Base-by-base conservation (phyloP, 2,329 filamentous ascomycete species). In the Colletotrichum salicis region DNA sequence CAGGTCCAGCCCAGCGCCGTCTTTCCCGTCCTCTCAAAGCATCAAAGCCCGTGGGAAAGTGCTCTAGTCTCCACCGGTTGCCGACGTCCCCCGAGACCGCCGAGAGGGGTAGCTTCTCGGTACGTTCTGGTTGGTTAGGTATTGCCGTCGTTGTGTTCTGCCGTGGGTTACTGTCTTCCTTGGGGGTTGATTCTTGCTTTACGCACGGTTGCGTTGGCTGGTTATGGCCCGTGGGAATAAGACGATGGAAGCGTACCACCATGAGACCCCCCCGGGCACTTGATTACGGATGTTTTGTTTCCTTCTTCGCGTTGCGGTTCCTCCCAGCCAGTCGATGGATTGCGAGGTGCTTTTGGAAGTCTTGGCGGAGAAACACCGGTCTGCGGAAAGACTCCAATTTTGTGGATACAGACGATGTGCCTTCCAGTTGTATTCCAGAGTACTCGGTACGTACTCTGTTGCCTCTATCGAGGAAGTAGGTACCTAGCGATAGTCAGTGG, bases 281-380 rank as follows among this genome's bases (percentile, higher is more conserved):
- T 60, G 33, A 4, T 15, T 13, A 60, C 22, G 35, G n/a, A 48
- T 61, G 24, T 45, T 61, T 65, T n/a, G 37, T 64, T 64, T 68
- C 57, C 35, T 48, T 56, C 52, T 48, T 45, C 31, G 64, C 51
- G 19, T 41, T 55, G 22, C 33, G 56, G 33, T 59, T 64, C 35
- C 45, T 67, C 67, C n/a, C 48, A 33, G 22, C 68, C 68, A 70
- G 35, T 70, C 57, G 64, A 62, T 59, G 64, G 12, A 22, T 61
- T 54, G 48, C 54, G 48, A 24, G 64, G 54, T 66, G 64, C 64
- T 51, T 59, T 48, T 56, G 48, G 8, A 27, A 45, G 64, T 52
- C 68, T 71, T 68, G 68, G 68, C 64, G 54, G 68, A 52, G 64
- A 63, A 68, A 63, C 37, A 54, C 31, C 52, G 52, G 67, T 64